A percentile compares a stretch with the other conserved stretches of the same genome.
These are phyloP conservation scores for Pseudomassariella vexata DNA, from an alignment of 2,329 filamentous ascomycete species.

Conservation along the genomic window DNA sequence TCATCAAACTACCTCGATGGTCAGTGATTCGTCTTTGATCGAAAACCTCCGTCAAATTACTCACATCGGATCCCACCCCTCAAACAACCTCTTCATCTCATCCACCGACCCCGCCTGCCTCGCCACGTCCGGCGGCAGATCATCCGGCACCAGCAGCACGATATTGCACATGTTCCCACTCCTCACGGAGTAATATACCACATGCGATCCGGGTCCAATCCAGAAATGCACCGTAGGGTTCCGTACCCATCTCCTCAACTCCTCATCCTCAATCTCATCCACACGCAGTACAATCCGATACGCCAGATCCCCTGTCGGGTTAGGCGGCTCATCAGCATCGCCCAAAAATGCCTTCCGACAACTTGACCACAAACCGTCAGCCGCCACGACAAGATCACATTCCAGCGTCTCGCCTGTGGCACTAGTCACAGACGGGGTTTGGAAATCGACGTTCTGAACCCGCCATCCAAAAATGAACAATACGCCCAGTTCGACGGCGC, in stretches of 20 bases:
- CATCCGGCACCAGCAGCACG: slow-evolving; percentile 59
- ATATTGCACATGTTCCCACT: slow-evolving; percentile 58
- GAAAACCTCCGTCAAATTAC: too few species aligned
- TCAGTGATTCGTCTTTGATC: too few species aligned
- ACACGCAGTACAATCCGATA: slow-evolving; percentile 54
- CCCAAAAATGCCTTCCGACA: slow-evolving; percentile 45
- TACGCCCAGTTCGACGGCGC: slow-evolving; percentile 48
- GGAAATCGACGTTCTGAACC: slow-evolving; percentile 42
- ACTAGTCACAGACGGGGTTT: slow-evolving; percentile 33
- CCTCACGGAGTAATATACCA: slow-evolving; percentile 56
- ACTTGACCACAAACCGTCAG: slow-evolving; percentile 59
- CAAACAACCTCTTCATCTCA: slow-evolving; percentile 56
- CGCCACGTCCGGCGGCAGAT: slow-evolving; percentile 48
- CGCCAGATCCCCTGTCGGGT: slow-evolving; percentile 58
- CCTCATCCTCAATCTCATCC: slow-evolving; percentile 44
- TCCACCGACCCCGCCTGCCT: slow-evolving; percentile 47
- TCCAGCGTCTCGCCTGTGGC: slow-evolving; percentile 28
- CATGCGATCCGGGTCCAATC: slow-evolving; percentile 57
- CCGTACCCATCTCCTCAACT: slow-evolving; percentile 45
- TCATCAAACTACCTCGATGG: too few species aligned
- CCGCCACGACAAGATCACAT: slow-evolving; percentile 55
- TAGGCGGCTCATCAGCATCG: slow-evolving; percentile 38
- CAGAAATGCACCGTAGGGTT: slow-evolving; percentile 53
- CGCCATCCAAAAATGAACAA: slow-evolving; percentile 40
- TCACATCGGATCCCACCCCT: slow-evolving; percentile 62